These are phyloP conservation scores for Globisporangium paroecandrum DNA, from an alignment of 352 stramenopile genomes.

Conservation along the genomic window DNA sequence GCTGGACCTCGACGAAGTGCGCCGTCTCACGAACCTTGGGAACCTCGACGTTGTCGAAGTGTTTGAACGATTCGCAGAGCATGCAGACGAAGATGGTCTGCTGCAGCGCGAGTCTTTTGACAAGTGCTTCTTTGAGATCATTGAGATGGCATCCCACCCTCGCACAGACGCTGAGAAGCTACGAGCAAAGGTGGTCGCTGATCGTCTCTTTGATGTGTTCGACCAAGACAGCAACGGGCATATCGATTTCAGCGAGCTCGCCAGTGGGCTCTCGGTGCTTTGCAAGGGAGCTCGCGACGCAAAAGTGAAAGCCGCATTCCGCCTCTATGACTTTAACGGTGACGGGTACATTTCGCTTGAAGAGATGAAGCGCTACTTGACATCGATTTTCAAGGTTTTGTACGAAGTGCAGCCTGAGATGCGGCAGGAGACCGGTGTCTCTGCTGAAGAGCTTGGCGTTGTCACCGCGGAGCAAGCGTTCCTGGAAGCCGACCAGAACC, in stretches of 20 bases:
- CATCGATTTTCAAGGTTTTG: conserved; percentile 84
- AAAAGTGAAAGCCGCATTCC: conserved; percentile 82
- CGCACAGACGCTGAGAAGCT: conserved; percentile 63
- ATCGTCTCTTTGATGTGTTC: conserved; percentile 81
- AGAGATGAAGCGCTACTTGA: conserved; percentile 87
- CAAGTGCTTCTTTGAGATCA: conserved; percentile 69
- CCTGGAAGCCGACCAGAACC: conserved; percentile 73
- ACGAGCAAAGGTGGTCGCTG: conserved; percentile 60
- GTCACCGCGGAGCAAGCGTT: conserved; percentile 86
- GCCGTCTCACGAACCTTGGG: conserved; percentile 76
- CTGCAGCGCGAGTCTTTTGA: conserved; percentile 69
- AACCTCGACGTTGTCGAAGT: conserved; percentile 83
- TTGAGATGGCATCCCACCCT: conserved; percentile 57
- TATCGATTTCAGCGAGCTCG: conserved; percentile 87
- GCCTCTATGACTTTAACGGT: conserved; percentile 83
- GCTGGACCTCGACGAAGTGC: conserved; percentile 78
- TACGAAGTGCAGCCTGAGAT: conserved; percentile 83
- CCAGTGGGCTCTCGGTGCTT: conserved; percentile 77
- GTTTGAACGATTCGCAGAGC: conserved; percentile 81
- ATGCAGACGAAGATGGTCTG: conserved; percentile 53
- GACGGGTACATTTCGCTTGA: conserved; percentile 83
- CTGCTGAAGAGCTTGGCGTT: conserved; percentile 67
- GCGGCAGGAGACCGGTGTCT: conserved; percentile 56
- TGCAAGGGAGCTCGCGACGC: conserved; percentile 79
- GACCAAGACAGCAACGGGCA: conserved; percentile 70